Evolutionary conservation across 176 grass and related monocot species (phyloP), one percentile per base, ranked within the genome.

Genomic region (Musa itinerans): DNA sequence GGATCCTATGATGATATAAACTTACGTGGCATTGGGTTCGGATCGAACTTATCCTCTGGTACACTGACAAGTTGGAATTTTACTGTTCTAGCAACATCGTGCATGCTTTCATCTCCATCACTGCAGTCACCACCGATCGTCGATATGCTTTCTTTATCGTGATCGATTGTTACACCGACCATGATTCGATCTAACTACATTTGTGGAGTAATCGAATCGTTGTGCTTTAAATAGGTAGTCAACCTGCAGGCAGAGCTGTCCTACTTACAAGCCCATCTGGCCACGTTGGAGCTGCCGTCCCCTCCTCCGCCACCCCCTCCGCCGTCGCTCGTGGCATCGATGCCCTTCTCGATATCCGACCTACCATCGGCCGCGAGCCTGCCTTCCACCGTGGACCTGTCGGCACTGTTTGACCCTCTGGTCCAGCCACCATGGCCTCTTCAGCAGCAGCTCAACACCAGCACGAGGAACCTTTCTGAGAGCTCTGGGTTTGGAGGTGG

Each of bases 221-320:
- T 62, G 57, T 62, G 57, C 15, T 71, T 9, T 50, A 9, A 52
- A 51, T 82, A 99, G 96, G 96, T 94, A 74, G 96, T 92, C 84
- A 95, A 89, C 83, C 91, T 95, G 73, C 96, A 95, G 82, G 86
- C 91, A 58, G 96, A 99, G 78, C 84, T 99, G 73, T 89, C 91
- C 76, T 99, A 94, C 83, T 79, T 99, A 72, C 95, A 99, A 74
- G 83, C 88, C 7, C 91, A 94, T 78, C 86, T 94, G 29, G 86
- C 95, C 16, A 92, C 95, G 13, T 82, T 99, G 48, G 95, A 99
- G 86, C 83, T 92, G 74, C 95, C 95, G 6, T 85, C 88, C 1
- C 95, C 90, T 58, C 86, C 86, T 20, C 88, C 85, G n/a, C 79
- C 81, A 10, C 95, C 90, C 0, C 70, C 83, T 3, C 86, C 86